These are phyloP conservation scores for Sporothrix brasiliensis DNA, from an alignment of 2,329 filamentous ascomycete species.

Conservation along the genomic window DNA sequence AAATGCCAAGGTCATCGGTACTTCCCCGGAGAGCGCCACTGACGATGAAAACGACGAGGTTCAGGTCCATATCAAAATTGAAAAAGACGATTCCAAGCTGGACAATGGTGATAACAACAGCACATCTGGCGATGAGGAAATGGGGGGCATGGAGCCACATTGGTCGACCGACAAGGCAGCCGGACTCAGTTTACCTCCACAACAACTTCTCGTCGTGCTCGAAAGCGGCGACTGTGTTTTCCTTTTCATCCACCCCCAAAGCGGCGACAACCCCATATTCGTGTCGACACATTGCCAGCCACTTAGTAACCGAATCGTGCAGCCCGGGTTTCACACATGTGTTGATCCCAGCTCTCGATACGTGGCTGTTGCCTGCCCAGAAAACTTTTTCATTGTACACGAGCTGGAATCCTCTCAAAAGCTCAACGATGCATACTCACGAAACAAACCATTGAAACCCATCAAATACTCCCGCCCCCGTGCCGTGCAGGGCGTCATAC, in stretches of 20 bases:
- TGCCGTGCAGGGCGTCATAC: constrained; percentile 69
- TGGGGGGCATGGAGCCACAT: constrained; percentile 1
- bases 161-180: neutral
- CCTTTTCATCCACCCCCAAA: constrained; percentile 62
- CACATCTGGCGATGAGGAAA: constrained; percentile 18
- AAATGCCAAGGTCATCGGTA: constrained; percentile 75
- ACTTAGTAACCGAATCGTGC: constrained; percentile 59
- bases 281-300: constrained; percentile 61
- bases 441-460: constrained; percentile 55
- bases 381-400: constrained; percentile 71
- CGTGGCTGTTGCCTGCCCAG: constrained; percentile 70
- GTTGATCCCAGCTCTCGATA: constrained; percentile 75
- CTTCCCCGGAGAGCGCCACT: constrained; percentile 45
- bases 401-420: constrained; percentile 62
- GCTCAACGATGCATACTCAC: constrained; percentile 55
- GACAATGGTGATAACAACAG: neutral
- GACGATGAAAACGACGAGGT: constrained; percentile 44
- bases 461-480: constrained; percentile 55
- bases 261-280: constrained; percentile 59
- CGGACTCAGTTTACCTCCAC: constrained; percentile 62
- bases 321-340: constrained; percentile 67
- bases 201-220: constrained; percentile 76
- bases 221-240: constrained; percentile 75
- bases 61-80: constrained; percentile 43
- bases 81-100: constrained; percentile 44